phyloP scores from a whole-genome alignment of 2,329 filamentous ascomycete genomes.

The Capronia coronata region DNA sequence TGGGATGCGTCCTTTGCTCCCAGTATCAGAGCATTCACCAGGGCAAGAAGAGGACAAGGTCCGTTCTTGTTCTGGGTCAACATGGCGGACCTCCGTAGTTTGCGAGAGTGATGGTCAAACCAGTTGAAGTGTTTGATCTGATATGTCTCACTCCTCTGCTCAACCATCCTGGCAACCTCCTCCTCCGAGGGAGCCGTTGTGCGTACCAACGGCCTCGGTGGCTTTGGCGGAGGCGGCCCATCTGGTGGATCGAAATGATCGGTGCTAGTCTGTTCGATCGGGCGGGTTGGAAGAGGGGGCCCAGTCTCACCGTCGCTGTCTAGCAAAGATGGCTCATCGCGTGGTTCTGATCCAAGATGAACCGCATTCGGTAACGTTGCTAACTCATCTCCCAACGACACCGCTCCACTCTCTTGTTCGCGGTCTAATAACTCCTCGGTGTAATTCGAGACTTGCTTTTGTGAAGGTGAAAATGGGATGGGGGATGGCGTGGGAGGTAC shows the following conservation, averaged over 20 bases:
- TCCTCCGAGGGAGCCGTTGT: conserved; percentile 26
- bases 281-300: conserved; percentile 17
- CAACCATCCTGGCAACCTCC: conserved; percentile 34
- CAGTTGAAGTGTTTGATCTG: conserved; percentile 88
- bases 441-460: conserved; percentile 21
- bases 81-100: conserved; percentile 72
- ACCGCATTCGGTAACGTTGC: conserved; percentile 17
- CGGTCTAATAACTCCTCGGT: conserved; percentile 23
- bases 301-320: conserved; percentile 22
- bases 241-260: conserved; percentile 17
- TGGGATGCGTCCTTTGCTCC: conserved; percentile 63
- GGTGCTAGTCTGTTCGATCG: conserved; percentile 8
- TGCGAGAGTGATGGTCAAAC: conserved; percentile 60
- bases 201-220: conserved; percentile 14
- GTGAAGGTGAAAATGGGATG: conserved; percentile 20
- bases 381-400: conserved; percentile 18
- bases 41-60: conserved; percentile 82
- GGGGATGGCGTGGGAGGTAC: conserved; percentile 17
- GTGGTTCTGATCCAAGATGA: not conserved
- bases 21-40: conserved; percentile 86
- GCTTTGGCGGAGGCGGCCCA: conserved; percentile 20
- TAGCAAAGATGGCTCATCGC: conserved; percentile 21
- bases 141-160: conserved; percentile 68
- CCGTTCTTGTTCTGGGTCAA: conserved; percentile 91
- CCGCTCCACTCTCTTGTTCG: conserved; percentile 16